Base-by-base conservation (phyloP, 805 yeast genomes). In the Ogataea ganodermae region DNA sequence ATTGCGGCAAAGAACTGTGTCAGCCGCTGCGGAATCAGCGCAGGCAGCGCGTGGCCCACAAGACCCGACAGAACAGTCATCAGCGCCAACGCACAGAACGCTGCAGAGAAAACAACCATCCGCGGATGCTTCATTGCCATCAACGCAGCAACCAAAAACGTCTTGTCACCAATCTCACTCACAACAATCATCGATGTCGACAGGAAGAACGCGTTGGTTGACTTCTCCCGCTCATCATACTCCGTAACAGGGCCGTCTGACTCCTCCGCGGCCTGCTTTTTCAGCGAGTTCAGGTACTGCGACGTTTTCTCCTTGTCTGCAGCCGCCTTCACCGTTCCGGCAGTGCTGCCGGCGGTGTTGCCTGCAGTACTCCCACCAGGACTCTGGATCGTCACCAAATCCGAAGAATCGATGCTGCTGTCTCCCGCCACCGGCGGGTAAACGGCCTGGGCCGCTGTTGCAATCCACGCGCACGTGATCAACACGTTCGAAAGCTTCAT, bases 111-210 rank as follows among this genome's bases (percentile, higher is more conserved):
- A n/a, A 94, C 98, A 39, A 89, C 75, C 61, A 78, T 59, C 59
- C 95, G 78, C 16, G 91, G 80, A 68, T 90, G 84, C 63, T 89
- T 87, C 98, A 94, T 94, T 24, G 98, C 96, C 97, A 94, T 91
- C 55, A 94, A 75, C 1, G 97, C 98, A 28, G 99, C 97, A 59
- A 94, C 89, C 55, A 94, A 76, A 64, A 94, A 94, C 0, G 99
- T 94, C 71, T 94, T 94, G 67, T 94, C 99, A 50, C 99, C 99
- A 49, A 94, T 85, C 68, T 94, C 99, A 23, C 96, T 87, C n/a
- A 90, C 87, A 26, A 88, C 71, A 61, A 94, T 94, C 99, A 94
- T 94, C 13, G 92, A 80, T 27, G 84, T 71, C 1, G 98, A 80
- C 84, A 92, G 81, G 49, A 87, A 58, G 57, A 94, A 85, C 3